Evolutionary conservation across 345 rosid genomes (phyloP).

Genomic region (Corchorus olitorius): DNA sequence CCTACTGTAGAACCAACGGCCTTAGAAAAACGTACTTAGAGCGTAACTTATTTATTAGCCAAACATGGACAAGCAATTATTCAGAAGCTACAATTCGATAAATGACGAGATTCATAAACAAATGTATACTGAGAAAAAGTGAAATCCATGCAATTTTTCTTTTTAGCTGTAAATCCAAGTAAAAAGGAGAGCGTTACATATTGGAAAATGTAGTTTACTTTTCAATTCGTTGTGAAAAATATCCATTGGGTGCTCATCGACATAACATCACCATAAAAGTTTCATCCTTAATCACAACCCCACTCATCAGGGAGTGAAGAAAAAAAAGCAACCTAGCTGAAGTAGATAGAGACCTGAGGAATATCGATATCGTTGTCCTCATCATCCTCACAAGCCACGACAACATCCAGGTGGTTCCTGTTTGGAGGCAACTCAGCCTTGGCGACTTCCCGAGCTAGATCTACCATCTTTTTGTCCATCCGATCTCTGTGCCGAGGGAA

Average conservation of each 20-base stretch:
- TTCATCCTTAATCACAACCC: conserved; percentile 9
- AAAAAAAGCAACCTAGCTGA: conserved; percentile 30
- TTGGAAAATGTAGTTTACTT: neutral
- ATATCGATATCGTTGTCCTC: conserved; percentile 84
- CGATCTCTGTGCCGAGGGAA: conserved; percentile 81
- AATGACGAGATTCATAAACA: neutral
- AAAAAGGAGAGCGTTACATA: neutral
- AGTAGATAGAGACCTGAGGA: conserved; percentile 86
- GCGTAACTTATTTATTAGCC: no score
- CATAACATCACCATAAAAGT: neutral
- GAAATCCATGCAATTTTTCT: neutral
- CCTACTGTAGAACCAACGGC: no score
- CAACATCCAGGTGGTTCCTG: conserved; percentile 78
- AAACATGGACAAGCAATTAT: neutral
- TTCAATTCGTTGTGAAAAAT: neutral
- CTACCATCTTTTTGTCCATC: conserved; percentile 76
- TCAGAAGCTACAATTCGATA: neutral
- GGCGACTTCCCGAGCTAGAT: conserved; percentile 87
- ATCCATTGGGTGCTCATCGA: conserved; percentile 8
- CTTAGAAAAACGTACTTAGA: no score
- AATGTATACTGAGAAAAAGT: neutral
- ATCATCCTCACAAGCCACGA: conserved; percentile 92
- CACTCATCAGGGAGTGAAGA: neutral
- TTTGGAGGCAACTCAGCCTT: conserved; percentile 71
- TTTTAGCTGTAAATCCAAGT: neutral